phyloP scores from a whole-genome alignment of 768 basidiomycete species.

The Tulasnella sp. region DNA sequence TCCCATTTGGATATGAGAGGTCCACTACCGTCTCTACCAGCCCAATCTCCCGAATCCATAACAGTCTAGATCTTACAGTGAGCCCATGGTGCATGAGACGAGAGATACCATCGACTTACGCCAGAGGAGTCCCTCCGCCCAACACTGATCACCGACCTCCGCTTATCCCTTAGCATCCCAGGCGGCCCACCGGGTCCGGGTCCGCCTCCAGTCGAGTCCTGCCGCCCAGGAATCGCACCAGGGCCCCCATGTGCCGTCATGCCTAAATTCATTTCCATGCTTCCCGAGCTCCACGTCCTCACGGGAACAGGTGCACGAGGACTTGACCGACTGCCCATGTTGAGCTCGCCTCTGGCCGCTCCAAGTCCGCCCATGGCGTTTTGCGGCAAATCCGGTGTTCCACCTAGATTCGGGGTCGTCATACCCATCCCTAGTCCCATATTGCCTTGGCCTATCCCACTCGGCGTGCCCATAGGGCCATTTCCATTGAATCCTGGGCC shows the following conservation, averaged over 20 bases:
- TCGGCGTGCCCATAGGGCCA: constrained; percentile 7
- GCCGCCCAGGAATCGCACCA: background rate
- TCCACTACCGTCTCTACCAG: constrained; percentile 34
- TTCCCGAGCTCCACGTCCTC: constrained; percentile 78
- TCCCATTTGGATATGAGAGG: constrained; percentile 94
- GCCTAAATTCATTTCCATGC: constrained; percentile 58
- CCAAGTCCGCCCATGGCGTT: constrained; percentile 3
- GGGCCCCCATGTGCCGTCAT: background rate
- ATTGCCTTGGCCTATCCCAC: background rate
- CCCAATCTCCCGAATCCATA: constrained; percentile 29
- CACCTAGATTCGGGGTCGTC: constrained; percentile 1
- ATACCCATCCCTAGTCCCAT: background rate
- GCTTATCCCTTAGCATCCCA: constrained; percentile 17
- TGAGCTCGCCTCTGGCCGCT: background rate
- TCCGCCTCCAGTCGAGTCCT: too few species aligned
- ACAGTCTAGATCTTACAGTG: background rate
- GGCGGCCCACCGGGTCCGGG: too few species aligned
- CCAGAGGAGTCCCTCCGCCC: constrained; percentile 41
- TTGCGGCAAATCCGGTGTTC: constrained; percentile 13
- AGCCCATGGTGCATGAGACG: too few species aligned
- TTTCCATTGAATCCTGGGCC: constrained; percentile 12
- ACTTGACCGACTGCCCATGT: constrained; percentile 41
- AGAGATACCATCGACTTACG: constrained; percentile 34
- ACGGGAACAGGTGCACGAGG: constrained; percentile 54
- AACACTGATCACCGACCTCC: constrained; percentile 13